A percentile compares a stretch with the other conserved stretches of the same genome.
These are phyloP conservation scores for Neopestalotiopsis sp. DNA, from an alignment of 2,329 filamentous ascomycete genomes.

Conservation along the genomic window DNA sequence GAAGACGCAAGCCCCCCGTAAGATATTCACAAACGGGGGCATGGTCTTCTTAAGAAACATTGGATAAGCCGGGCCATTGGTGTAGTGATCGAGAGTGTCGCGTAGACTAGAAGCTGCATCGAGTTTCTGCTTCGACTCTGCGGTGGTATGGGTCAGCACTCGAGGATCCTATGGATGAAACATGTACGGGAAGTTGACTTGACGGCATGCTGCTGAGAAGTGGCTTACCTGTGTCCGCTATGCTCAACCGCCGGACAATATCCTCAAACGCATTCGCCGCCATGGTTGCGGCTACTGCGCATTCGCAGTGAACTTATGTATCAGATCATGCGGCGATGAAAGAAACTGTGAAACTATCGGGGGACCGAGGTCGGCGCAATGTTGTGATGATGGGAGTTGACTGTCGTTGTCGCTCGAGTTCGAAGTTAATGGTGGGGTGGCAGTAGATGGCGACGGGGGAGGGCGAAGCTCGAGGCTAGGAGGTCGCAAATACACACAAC, in stretches of 20 bases:
- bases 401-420: neutral
- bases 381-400: neutral
- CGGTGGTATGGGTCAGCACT: conserved; percentile 22
- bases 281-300: conserved; percentile 60
- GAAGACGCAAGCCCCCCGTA: conserved; percentile 88
- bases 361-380: conserved; percentile 10
- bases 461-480: too few species aligned
- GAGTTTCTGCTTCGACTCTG: conserved; percentile 82
- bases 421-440: neutral
- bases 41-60: conserved; percentile 87
- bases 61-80: conserved; percentile 75
- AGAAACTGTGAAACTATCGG: conserved; percentile 24
- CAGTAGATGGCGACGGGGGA: neutral
- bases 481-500: too few species aligned
- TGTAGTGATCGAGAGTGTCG: conserved; percentile 91
- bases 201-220: neutral
- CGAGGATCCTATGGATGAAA: neutral
- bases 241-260: conserved; percentile 65
- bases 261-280: conserved; percentile 64
- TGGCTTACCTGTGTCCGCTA: conserved; percentile 59
- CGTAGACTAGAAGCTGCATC: conserved; percentile 85
- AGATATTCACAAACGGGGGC: conserved; percentile 85
- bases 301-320: conserved; percentile 27
- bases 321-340: conserved; percentile 29
- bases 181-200: neutral